These are phyloP conservation scores for Discostella stelligera DNA, from an alignment of 352 stramenopile genomes.

Conservation along the genomic window DNA sequence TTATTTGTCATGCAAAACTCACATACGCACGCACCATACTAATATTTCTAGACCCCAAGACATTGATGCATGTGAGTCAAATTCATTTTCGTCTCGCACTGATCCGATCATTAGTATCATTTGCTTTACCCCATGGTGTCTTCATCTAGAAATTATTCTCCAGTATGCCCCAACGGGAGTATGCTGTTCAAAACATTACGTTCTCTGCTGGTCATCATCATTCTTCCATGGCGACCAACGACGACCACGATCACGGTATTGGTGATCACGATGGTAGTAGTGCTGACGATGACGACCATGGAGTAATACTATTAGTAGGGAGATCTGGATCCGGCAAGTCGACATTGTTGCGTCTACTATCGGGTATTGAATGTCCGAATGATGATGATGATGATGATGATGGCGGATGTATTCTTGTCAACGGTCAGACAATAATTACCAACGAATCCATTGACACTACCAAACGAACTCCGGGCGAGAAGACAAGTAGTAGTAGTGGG, in stretches of 20 bases:
- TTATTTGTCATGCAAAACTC: not conserved
- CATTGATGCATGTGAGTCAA: constrained; percentile 39
- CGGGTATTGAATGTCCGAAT: constrained; percentile 34
- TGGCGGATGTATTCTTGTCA: constrained; percentile 28
- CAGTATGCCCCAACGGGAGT: constrained; percentile 54
- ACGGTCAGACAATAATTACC: constrained; percentile 15
- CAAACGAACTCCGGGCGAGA: too few species aligned
- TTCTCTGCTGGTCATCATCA: constrained; percentile 40
- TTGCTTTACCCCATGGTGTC: not conserved
- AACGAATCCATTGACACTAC: too few species aligned
- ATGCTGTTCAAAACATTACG: constrained; percentile 48
- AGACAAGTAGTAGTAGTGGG: too few species aligned
- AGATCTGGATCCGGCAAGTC: constrained; percentile 50
- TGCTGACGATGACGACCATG: constrained; percentile 12
- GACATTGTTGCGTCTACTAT: constrained; percentile 46
- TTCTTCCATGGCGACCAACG: not conserved
- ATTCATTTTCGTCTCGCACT: not conserved
- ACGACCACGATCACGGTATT: not conserved
- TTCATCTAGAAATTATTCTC: constrained; percentile 54
- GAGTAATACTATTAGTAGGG: constrained; percentile 42
- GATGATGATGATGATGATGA: not conserved
- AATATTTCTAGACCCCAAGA: constrained; percentile 29
- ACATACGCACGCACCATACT: not conserved
- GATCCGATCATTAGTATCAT: too few species aligned
- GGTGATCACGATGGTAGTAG: not conserved